Base-by-base conservation (phyloP, 495 filamentous ascomycete species). In the Lepidopterella palustris region DNA sequence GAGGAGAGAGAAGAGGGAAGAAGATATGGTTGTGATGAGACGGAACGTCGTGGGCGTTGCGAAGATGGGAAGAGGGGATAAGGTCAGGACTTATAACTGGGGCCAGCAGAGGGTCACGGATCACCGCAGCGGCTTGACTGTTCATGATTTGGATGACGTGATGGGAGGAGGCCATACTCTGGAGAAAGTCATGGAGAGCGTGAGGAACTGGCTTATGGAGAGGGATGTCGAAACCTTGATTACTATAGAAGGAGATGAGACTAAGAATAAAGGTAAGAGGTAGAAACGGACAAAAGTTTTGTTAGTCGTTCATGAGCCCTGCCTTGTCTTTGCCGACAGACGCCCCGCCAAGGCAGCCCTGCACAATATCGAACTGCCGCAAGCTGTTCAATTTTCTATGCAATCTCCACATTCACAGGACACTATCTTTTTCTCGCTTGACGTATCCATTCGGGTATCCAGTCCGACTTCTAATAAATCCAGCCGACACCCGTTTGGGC, bases 11-110 rank as follows among this genome's bases (percentile, higher is more conserved):
- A 88, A 86, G 53, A 79, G 92, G 45, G 93, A 98, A 70, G 91
- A 92, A 69, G 82, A 90, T 67, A 79, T 91, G 57, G 75, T 84
- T 56, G 78, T 77, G 49, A 67, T 97, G 64, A 75, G 91, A 53
- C 81, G 87, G 68, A 87, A 87, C 31, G 79, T 92, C 61, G 82
- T 87, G 3, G 87, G 89, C 61, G 83, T 92, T 53, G 81, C 79
- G 13, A 87, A 84, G 60, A 89, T 90, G 77, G 90, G 90, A 24
- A 83, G 95, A 47, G 88, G 88, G 24, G 90, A 97, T 72, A 98
- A 98, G 74, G 82, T 98, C 61, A 76, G 93, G 61, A 98, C 93
- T 2, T 98, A 98, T 70, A 96, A 97, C 74, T 98, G 85, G 77
- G 82, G 82, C 29, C 95, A 98, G 73, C 89, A 90, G 72, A 79